Conservation (phyloP, 192 early-diverging fungal species). For the Martensiomyces pterosporus region DNA sequence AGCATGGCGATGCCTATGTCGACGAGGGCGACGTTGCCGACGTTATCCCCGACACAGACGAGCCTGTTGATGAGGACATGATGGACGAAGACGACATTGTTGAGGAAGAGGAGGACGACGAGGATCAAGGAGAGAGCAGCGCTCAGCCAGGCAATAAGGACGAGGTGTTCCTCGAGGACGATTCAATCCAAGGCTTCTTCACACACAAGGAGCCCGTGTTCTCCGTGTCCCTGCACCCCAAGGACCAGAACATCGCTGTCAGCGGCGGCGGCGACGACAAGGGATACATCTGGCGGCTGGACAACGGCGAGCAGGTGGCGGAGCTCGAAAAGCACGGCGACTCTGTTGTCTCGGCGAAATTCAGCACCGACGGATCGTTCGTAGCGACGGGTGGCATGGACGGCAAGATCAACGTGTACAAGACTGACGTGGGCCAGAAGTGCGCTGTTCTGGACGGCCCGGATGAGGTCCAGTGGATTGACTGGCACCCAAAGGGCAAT, state of each 20-base stretch:
- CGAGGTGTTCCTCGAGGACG: constrained; percentile 56
- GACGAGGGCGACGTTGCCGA: constrained; percentile 30
- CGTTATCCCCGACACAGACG: constrained; percentile 27
- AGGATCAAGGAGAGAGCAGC: no score
- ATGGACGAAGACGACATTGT: constrained; percentile 36
- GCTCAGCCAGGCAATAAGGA: not conserved
- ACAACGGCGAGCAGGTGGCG: constrained; percentile 72
- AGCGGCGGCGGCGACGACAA: constrained; percentile 93
- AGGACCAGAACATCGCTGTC: constrained; percentile 59
- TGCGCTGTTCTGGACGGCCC: constrained; percentile 75
- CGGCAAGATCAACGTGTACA: constrained; percentile 71
- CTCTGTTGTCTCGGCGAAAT: constrained; percentile 77
- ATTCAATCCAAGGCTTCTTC: constrained; percentile 92
- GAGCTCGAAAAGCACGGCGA: constrained; percentile 76
- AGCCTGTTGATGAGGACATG: constrained; percentile 54
- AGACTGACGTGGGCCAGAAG: not conserved
- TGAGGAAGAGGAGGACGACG: constrained; percentile 1
- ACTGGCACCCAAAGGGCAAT: constrained; percentile 95
- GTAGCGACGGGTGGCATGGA: constrained; percentile 96
- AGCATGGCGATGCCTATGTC: constrained; percentile 49
- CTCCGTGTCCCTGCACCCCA: constrained; percentile 75
- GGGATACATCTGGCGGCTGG: constrained; percentile 81
- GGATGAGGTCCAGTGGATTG: constrained; percentile 87
- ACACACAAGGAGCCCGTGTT: constrained; percentile 88
- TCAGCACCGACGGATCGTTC: constrained; percentile 78